Evolutionary conservation across 2,329 filamentous ascomycete genomes (phyloP).

Genomic region (Lachnellula arida): DNA sequence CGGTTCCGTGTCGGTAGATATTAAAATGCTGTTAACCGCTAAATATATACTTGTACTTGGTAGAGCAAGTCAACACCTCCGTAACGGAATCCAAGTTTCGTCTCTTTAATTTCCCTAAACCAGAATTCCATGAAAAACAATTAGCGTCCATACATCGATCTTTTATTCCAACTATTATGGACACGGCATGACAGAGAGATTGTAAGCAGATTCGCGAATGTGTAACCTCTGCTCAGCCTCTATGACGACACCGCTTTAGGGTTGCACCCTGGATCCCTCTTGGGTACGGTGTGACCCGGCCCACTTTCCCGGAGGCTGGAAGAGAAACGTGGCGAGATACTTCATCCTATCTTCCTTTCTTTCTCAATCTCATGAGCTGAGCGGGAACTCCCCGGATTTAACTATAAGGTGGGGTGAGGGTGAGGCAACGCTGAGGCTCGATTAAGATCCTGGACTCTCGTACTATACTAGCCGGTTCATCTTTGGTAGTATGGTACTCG

Average conservation of each 20-base stretch:
- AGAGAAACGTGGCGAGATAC: background rate
- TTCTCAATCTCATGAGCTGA: background rate
- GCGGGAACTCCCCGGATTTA: background rate
- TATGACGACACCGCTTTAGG: background rate
- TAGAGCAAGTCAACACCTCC: too few relatives aligned
- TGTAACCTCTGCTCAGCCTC: background rate
- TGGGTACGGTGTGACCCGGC: background rate
- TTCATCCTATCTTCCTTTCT: conserved; percentile 7
- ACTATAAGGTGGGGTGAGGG: background rate
- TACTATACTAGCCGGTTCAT: background rate
- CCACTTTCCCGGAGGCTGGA: conserved; percentile 8
- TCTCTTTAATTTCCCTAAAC: too few relatives aligned
- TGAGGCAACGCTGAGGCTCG: conserved; percentile 6
- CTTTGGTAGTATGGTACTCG: background rate
- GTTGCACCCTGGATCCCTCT: background rate
- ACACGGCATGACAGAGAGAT: background rate
- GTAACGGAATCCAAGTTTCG: too few relatives aligned
- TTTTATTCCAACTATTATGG: background rate
- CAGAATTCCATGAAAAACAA: background rate
- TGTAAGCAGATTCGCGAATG: background rate
- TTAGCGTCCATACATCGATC: background rate
- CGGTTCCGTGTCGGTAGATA: background rate
- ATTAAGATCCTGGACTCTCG: conserved; percentile 2
- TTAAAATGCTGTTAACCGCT: background rate
- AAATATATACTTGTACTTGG: background rate